Base-by-base conservation (phyloP, 768 basidiomycete species). In the Lactifluus pinguis region DNA sequence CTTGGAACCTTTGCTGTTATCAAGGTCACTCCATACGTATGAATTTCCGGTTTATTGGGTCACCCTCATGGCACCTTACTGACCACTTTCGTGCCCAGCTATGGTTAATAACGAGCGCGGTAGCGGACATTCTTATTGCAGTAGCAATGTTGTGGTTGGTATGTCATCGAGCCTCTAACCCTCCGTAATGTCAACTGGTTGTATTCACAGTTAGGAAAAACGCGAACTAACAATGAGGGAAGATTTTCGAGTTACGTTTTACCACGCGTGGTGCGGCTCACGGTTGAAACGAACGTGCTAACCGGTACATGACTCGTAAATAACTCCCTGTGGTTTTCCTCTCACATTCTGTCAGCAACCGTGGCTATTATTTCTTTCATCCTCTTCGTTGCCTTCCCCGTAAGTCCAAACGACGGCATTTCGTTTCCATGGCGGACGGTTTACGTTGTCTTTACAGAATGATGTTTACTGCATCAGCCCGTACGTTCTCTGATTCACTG, bases 231-330 rank as follows among this genome's bases (percentile, higher is more conserved):
- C 45, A 38, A 38, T 13, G 64, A 45, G 13, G 15, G 51, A 2
- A 11, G n/a, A n/a, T 42, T 9, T 42, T 53, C 52, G 15, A 42
- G 15, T 15, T 53, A 65, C 19, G 29, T 68, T 45, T 11, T 71
- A 13, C 51, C 52, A 0, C 61, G 69, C 7, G 51, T 71, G 4
- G 67, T 71, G 2, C 67, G 68, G 17, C 48, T 71, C 32, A 69
- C 70, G 7, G 53, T 71, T 21, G 69, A 71, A 57, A 70, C 70
- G 2, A 70, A 69, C 48, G n/a, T 53, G 0, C 60, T 69, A 39
- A 30, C 66, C 61, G 44, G 65, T 63, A 41, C 38, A 49, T 13
- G 55, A 38, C 17, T 3, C 36, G n/a, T 2, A 11, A 34, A 25
- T 17, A 34, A 45, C n/a, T 6, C 32, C 19, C 17, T 6, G 38